Evolutionary conservation across 1,284 basidiomycete species (phyloP).

Genomic region (Ganoderma meredithae): DNA sequence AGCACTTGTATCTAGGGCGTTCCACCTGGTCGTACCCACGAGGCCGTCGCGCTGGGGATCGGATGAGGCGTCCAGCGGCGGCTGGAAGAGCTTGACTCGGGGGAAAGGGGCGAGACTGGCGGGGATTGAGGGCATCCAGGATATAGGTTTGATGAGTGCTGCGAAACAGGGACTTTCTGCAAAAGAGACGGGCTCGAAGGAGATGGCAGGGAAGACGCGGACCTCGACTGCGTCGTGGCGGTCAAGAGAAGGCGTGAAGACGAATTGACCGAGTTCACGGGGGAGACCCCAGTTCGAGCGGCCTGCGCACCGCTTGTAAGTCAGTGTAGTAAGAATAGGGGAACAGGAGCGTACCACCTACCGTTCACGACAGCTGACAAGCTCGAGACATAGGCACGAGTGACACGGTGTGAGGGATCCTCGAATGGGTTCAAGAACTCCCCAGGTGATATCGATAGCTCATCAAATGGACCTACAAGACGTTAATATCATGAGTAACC

Average conservation of each 20-base stretch:
- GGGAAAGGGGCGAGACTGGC: conserved; percentile 24
- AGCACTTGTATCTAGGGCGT: conserved; percentile 18
- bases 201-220: conserved; percentile 29
- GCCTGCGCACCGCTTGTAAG: conserved; percentile 11
- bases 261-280: conserved; percentile 30
- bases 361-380: conserved; percentile 25
- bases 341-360: neutral
- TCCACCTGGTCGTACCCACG: conserved; percentile 24
- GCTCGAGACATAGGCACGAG: conserved; percentile 29
- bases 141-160: conserved; percentile 30
- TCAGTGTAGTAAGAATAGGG: neutral
- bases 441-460: conserved; percentile 29
- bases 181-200: conserved; percentile 26
- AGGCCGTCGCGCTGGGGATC: conserved; percentile 23
- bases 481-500: neutral
- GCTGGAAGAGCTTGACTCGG: conserved; percentile 27
- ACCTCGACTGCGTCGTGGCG: conserved; percentile 25
- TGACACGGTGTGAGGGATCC: conserved; percentile 23
- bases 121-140: conserved; percentile 28
- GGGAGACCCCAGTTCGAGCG: conserved; percentile 31
- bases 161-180: conserved; percentile 26
- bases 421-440: conserved; percentile 32
- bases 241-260: conserved; percentile 30
- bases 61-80: conserved; percentile 23
- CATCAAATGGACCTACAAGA: conserved; percentile 26